phyloP scores from a whole-genome alignment of 2,329 filamentous ascomycete species.

The Calonectria henricotiae region DNA sequence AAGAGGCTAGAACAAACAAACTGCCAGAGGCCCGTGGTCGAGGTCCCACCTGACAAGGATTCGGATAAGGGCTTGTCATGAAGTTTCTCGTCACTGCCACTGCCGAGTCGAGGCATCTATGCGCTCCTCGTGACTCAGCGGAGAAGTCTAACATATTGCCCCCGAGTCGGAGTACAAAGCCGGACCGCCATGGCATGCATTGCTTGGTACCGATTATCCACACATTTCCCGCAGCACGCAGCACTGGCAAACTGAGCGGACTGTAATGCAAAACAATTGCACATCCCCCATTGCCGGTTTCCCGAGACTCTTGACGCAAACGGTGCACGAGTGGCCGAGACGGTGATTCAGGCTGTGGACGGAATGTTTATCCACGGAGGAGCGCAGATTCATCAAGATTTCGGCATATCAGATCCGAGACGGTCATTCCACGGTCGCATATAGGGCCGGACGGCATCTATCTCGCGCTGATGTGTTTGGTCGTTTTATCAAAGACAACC shows the following conservation, averaged over 20 bases:
- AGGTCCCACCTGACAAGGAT: slow-evolving; percentile 43
- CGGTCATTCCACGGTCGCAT: background rate
- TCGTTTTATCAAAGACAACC: slow-evolving; percentile 6
- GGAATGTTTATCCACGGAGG: slow-evolving; percentile 1
- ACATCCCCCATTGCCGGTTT: slow-evolving; percentile 33
- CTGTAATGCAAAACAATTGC: slow-evolving; percentile 8
- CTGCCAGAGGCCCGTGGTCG: slow-evolving; percentile 35
- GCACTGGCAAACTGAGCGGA: background rate
- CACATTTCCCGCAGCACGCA: background rate
- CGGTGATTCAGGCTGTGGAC: slow-evolving; percentile 24
- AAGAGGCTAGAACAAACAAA: slow-evolving; percentile 39
- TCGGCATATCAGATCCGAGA: slow-evolving; percentile 33
- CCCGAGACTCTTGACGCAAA: slow-evolving; percentile 36
- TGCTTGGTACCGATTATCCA: background rate
- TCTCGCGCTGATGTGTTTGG: background rate
- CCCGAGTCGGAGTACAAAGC: background rate
- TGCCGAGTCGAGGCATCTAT: background rate
- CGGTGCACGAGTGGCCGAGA: slow-evolving; percentile 30
- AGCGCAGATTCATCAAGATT: background rate
- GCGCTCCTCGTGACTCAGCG: slow-evolving; percentile 13
- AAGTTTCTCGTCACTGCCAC: slow-evolving; percentile 16
- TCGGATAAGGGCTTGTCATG: slow-evolving; percentile 20
- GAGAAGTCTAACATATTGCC: background rate
- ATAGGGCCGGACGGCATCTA: background rate
- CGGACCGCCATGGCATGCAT: background rate